Evolutionary conservation across 1,284 basidiomycete genomes (phyloP).

Genomic region (Ganoderma multipileum): DNA sequence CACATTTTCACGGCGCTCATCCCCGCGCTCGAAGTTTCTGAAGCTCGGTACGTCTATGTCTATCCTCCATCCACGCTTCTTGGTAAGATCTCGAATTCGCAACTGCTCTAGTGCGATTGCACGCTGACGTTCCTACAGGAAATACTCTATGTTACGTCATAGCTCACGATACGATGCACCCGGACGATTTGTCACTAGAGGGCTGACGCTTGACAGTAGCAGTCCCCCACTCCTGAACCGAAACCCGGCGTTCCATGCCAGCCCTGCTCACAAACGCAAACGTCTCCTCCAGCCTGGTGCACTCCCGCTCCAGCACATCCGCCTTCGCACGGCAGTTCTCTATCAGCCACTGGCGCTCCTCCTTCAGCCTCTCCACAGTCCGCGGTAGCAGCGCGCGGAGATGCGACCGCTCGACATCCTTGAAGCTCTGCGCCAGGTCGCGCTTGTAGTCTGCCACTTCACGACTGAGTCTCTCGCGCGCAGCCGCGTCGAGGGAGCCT

Average conservation of each 20-base stretch:
- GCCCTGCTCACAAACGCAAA: neutral
- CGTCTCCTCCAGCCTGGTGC: constrained; percentile 35
- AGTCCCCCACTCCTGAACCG: too few species aligned
- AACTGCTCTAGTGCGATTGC: too few species aligned
- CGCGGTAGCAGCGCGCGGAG: constrained; percentile 21
- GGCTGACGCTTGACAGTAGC: too few species aligned
- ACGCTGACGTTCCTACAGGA: too few species aligned
- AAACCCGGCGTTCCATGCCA: too few species aligned
- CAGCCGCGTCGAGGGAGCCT: constrained; percentile 2
- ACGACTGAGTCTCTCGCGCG: constrained; percentile 27
- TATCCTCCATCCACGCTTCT: too few species aligned
- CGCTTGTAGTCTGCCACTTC: constrained; percentile 21
- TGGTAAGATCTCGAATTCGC: too few species aligned
- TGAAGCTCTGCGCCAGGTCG: constrained; percentile 6
- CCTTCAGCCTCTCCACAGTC: constrained; percentile 30
- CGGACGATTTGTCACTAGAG: too few species aligned
- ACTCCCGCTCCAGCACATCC: constrained; percentile 41
- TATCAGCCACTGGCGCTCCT: constrained; percentile 45
- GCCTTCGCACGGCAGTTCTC: constrained; percentile 43
- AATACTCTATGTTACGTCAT: too few species aligned
- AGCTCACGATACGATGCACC: too few species aligned
- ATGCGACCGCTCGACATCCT: constrained; percentile 16
- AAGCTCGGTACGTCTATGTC: constrained; percentile 60
- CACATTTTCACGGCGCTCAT: constrained; percentile 76
- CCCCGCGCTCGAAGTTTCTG: constrained; percentile 76